Base-by-base conservation (phyloP, 495 filamentous ascomycete genomes). In the Lasiosphaeria hispida region DNA sequence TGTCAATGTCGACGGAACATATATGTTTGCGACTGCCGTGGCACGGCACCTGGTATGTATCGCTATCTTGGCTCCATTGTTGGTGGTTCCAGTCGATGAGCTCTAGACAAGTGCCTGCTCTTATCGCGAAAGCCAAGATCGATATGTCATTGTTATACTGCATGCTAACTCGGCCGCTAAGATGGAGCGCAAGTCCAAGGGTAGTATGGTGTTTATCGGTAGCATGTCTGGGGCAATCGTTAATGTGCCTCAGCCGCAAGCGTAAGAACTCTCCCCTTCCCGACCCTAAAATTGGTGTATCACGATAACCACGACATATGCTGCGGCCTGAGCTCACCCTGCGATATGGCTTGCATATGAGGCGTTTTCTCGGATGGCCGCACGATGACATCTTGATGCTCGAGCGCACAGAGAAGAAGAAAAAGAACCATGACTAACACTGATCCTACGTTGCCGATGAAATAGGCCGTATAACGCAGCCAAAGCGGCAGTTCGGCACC, bases 1-100 rank as follows among this genome's bases (percentile, higher is more conserved):
- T 10, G 92, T 97, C 64, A 96, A 97, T 61, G 91, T 97, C 0
- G 88, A 98, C 61, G 94, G 94, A 11, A 96, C 93, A 15, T 97
- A 95, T 62, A 75, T 96, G 17, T 96, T 92, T 69, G 90, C 93
- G 2, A 87, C 84, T 10, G 87, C 83, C 17, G 86, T 96, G 14
- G 93, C 93, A 13, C 87, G 88, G 69, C 92, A 97, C 63, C 72
- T 98, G 58, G 66, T 69, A n/a, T 14, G 66, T 58, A 49, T 45
- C 1, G 11, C 30, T 36, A 47, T 1, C 33, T 44, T 33, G n/a
- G n/a, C n/a, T 50, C 39, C 4, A 19, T 42, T 56, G 7, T 39
- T 43, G 14, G 17, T 38, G 40, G 18, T 39, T 54, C 42, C 11
- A 17, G n/a, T 7, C 18, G 34, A 18, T 39, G 15, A 30, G 23